Conservation (phyloP, 192 early-diverging fungal genomes). For the Linnemannia schmuckeri region DNA sequence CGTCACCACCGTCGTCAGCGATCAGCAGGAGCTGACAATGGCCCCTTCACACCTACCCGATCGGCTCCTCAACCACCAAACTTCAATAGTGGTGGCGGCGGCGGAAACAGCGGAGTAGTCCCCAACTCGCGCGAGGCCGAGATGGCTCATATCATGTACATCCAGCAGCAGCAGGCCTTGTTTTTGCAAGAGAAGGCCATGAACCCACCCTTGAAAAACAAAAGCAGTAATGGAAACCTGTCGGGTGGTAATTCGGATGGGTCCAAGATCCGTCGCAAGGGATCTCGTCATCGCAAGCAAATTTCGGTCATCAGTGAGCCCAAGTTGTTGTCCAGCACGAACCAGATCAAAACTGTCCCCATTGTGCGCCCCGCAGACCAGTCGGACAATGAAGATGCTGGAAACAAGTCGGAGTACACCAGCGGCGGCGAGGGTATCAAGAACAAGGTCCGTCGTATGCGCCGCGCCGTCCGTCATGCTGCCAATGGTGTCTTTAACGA, state of each 20-base stretch:
- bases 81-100: neutral
- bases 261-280: constrained; percentile 35
- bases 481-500: constrained; percentile 48
- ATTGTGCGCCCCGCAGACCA: constrained; percentile 53
- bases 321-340: constrained; percentile 44
- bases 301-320: constrained; percentile 53
- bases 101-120: neutral
- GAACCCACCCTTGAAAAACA: constrained; percentile 39
- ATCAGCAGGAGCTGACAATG: constrained; percentile 8
- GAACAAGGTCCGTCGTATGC: constrained; percentile 45
- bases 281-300: constrained; percentile 46
- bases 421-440: constrained; percentile 56
- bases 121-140: constrained; percentile 51
- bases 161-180: constrained; percentile 53
- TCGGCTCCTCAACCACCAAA: constrained; percentile 44
- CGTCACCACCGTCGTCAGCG: constrained; percentile 22
- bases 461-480: constrained; percentile 44
- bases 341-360: constrained; percentile 50
- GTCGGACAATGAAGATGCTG: constrained; percentile 53
- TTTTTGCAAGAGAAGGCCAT: constrained; percentile 54
- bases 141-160: constrained; percentile 55
- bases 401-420: constrained; percentile 46
- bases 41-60: constrained; percentile 40
- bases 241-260: constrained; percentile 40
- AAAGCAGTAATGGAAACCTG: constrained; percentile 48